Evolutionary conservation across 108 stramenopile genomes (phyloP), one percentile per base, ranked within the genome.

Genomic region (Nannochloropsis oceanica): DNA sequence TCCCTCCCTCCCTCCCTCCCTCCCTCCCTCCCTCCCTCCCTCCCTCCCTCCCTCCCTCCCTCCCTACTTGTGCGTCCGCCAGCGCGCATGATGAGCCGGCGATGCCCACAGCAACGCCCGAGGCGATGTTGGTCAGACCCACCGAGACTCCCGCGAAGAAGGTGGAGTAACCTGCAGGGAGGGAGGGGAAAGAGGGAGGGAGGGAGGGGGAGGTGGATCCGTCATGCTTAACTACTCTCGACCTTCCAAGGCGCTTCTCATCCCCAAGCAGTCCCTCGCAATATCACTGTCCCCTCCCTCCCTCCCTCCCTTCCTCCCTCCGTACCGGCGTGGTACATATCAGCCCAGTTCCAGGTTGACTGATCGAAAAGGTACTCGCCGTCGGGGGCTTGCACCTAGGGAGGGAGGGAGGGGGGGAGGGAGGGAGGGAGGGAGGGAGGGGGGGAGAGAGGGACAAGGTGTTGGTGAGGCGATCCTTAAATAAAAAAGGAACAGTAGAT

Each of bases 81-180:
- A 99, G 93, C 12, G 98, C 97, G 92, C 98, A 99, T 81, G 91
- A 89, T 79, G 93, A 94, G 85, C 99, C 99, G 44, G 98, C 97
- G 88, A 99, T 93, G 81, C 99, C 99, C 12, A 99, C 98, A 22
- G 94, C 93, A 27, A 99, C 94, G 12, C 97, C 98, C 79, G 93
- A 93, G 18, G 97, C 97, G 87, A 99, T 93, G 90, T 99, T 99
- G n/a, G 99, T 98, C 86, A 98, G 86, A 24, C 99, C 99, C 2
- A 98, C 98, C 44, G 93, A 93, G 12, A 98, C 90, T 24, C 99
- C 99, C 10, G 96, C 93, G 81, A 93, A 94, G 87, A 99, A 99
- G 89, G 97, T 94, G 86, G 97, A 95, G 87, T 97, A 99, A 80
- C 99, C 98, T 26, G 97, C 97, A 88, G 81, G 26, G 3, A 25